Conservation (phyloP, 768 basidiomycete genomes). For the Tulasnella sp. region DNA sequence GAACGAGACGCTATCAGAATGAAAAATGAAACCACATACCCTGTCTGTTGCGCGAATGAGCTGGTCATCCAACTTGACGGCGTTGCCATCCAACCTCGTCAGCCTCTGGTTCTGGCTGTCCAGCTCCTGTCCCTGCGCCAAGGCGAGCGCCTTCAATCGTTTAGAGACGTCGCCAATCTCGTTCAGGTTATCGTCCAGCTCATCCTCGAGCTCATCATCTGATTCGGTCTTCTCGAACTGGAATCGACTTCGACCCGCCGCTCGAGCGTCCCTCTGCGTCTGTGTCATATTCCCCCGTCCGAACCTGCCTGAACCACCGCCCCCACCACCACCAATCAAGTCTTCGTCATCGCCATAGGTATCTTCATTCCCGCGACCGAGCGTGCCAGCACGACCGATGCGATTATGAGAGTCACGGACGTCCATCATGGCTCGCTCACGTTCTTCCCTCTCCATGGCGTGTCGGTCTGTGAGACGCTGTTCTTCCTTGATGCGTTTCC, state of each 20-base stretch:
- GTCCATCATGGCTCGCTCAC: slow-evolving; percentile 77
- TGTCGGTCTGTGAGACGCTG: slow-evolving; percentile 74
- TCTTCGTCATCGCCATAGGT: slow-evolving; percentile 26
- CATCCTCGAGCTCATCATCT: slow-evolving; percentile 91
- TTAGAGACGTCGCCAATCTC: slow-evolving; percentile 72
- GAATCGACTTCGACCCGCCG: slow-evolving; percentile 68
- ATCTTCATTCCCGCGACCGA: slow-evolving; percentile 36
- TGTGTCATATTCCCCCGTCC: slow-evolving; percentile 38
- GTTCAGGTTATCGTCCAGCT: slow-evolving; percentile 82
- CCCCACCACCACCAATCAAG: slow-evolving; percentile 20
- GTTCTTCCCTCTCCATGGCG: slow-evolving; percentile 71
- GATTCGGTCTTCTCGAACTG: slow-evolving; percentile 86
- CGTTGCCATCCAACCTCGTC: slow-evolving; percentile 65
- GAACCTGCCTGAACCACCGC: slow-evolving; percentile 28
- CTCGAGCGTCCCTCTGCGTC: slow-evolving; percentile 40
- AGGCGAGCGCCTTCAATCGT: slow-evolving; percentile 64
- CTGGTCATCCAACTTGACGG: slow-evolving; percentile 58
- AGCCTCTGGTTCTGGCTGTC: slow-evolving; percentile 77
- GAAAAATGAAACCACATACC: too few relatives aligned
- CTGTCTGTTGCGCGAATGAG: slow-evolving; percentile 75
- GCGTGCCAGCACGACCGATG: slow-evolving; percentile 60
- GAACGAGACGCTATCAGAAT: too few relatives aligned
- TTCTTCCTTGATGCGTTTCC: slow-evolving; percentile 79
- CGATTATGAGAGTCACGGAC: slow-evolving; percentile 80
- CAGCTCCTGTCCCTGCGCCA: slow-evolving; percentile 79